Conservation (phyloP, 352 stramenopile genomes). For the Phytopythium helicoides region DNA sequence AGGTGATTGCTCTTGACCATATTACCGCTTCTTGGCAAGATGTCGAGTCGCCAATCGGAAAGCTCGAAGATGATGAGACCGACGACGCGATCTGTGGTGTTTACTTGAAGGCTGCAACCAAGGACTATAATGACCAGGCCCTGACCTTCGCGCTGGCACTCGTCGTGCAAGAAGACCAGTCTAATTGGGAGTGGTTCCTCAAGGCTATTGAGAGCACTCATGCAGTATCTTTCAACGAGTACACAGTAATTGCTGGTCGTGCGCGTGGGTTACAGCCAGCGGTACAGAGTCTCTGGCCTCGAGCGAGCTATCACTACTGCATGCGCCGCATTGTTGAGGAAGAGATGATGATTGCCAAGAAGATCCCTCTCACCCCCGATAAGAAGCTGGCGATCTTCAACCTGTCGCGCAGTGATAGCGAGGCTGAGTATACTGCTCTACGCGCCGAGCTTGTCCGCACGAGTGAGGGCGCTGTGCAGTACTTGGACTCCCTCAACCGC, state of each 20-base stretch:
- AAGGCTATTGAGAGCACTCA: conserved; percentile 39
- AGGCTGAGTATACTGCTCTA: conserved; percentile 64
- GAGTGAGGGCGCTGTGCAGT: conserved; percentile 48
- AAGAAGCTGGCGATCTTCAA: conserved; percentile 73
- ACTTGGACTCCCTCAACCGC: conserved; percentile 55
- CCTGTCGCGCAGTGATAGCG: conserved; percentile 64
- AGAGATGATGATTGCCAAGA: conserved; percentile 54
- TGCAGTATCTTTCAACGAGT: conserved; percentile 50
- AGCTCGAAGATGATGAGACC: conserved; percentile 53
- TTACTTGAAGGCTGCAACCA: conserved; percentile 67
- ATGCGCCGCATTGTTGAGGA: conserved; percentile 75
- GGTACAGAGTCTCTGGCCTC: conserved; percentile 48
- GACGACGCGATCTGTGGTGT: conserved; percentile 73
- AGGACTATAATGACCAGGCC: conserved; percentile 74
- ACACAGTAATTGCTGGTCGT: conserved; percentile 65
- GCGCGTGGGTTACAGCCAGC: conserved; percentile 49
- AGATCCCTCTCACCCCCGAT: conserved; percentile 56
- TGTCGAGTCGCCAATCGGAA: conserved; percentile 27
- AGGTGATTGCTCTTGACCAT: conserved; percentile 60
- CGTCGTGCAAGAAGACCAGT: conserved; percentile 58
- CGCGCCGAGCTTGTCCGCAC: conserved; percentile 47
- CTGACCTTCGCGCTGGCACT: conserved; percentile 66
- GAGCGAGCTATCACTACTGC: conserved; percentile 65
- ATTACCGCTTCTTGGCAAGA: conserved; percentile 42
- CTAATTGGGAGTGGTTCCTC: conserved; percentile 81